Percentiles rank a stretch among this genome's conserved stretches.
phyloP scores from a whole-genome alignment of 2,329 filamentous ascomycete species.

The Rhinocladiella mackenziei region DNA sequence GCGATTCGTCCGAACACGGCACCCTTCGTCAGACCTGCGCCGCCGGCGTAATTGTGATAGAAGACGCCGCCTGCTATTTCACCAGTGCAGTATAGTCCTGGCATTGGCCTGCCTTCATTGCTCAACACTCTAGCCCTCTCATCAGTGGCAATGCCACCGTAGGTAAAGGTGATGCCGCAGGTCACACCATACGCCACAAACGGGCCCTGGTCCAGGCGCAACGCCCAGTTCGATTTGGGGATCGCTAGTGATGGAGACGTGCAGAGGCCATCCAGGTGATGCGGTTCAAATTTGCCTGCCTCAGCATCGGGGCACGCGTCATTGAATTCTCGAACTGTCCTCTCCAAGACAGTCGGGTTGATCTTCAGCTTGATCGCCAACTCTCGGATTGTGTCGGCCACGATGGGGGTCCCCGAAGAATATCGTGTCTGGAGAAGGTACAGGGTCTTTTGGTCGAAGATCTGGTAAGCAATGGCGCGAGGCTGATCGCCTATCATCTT shows the following conservation, averaged over 20 bases:
- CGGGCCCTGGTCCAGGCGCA: constrained; percentile 53
- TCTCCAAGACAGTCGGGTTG: constrained; percentile 41
- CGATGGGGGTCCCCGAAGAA: constrained; percentile 54
- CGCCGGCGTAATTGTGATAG: constrained; percentile 60
- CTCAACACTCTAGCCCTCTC: constrained; percentile 14
- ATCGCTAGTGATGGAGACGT: constrained; percentile 48
- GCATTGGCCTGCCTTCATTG: constrained; percentile 27
- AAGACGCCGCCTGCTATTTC: constrained; percentile 65
- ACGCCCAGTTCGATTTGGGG: constrained; percentile 63
- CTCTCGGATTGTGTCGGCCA: constrained; percentile 50
- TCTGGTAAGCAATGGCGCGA: constrained; percentile 56
- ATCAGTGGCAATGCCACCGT: constrained; percentile 45
- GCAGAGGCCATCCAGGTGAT: constrained; percentile 58
- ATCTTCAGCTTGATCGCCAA: constrained; percentile 49
- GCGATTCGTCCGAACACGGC: constrained; percentile 51
- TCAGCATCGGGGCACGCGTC: constrained; percentile 36
- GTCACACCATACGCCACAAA: constrained; percentile 62
- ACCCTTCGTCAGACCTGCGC: constrained; percentile 58
- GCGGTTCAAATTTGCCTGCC: constrained; percentile 51
- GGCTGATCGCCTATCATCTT: constrained; percentile 58
- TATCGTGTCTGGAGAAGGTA: constrained; percentile 57
- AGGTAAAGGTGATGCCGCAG: constrained; percentile 66
- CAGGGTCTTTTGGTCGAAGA: constrained; percentile 56
- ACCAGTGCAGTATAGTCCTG: constrained; percentile 56
- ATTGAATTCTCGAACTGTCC: constrained; percentile 11